Evolutionary conservation across 2,329 filamentous ascomycete species (phyloP).

Genomic region (Talaromyces sp.): DNA sequence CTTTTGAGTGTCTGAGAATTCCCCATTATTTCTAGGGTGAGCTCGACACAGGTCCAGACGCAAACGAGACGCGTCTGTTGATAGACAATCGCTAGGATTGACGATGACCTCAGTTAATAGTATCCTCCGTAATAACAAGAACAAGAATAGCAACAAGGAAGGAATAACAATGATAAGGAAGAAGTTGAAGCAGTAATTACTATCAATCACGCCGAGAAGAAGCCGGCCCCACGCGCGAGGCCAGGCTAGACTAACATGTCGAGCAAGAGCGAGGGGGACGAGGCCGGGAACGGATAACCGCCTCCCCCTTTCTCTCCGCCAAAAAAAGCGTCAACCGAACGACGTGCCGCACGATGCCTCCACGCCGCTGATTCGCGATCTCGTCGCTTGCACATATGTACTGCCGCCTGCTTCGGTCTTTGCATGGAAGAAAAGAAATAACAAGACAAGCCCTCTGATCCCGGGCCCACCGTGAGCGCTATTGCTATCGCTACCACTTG

Average conservation of each 20-base stretch:
- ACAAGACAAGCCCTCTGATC: background rate
- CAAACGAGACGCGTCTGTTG: background rate
- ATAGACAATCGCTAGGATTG: too few species aligned
- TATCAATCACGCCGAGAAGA: background rate
- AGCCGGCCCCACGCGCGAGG: background rate
- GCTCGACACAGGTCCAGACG: too few species aligned
- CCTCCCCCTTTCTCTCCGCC: constrained; percentile 2
- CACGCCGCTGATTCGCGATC: background rate
- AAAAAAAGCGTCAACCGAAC: background rate
- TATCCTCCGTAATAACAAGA: background rate
- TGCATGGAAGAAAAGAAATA: background rate
- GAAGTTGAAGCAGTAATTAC: background rate
- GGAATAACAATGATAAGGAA: background rate
- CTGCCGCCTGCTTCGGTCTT: background rate
- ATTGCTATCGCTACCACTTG: background rate
- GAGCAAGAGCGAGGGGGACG: background rate
- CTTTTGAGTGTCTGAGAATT: background rate
- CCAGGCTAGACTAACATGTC: background rate
- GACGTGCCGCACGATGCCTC: background rate
- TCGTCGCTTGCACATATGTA: background rate
- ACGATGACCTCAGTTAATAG: too few species aligned
- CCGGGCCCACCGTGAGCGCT: too few species aligned
- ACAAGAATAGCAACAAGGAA: background rate
- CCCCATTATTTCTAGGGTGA: too few species aligned
- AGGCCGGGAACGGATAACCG: background rate